phyloP scores from a whole-genome alignment of 345 rosid species.

The Murraya paniculata region DNA sequence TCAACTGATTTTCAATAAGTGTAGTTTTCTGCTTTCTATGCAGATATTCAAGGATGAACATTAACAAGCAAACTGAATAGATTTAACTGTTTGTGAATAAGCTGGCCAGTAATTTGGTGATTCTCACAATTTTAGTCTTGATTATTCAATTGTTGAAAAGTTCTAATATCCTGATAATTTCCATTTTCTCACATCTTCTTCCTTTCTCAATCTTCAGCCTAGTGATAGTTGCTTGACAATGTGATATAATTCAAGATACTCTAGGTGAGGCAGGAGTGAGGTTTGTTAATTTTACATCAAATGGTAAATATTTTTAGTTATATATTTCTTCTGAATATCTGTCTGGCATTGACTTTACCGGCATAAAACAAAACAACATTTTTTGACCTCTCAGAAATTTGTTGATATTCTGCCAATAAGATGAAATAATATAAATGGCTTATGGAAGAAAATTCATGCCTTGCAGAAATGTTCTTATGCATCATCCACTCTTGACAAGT shows the following conservation, averaged over 20 bases:
- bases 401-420: not conserved
- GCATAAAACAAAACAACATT: not conserved
- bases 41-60: conserved; percentile 10
- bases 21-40: not conserved
- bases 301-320: not conserved
- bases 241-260: not conserved
- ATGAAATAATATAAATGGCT: not conserved
- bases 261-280: not conserved
- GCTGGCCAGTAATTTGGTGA: not conserved
- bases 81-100: not conserved
- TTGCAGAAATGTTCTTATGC: not conserved
- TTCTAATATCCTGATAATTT: not conserved
- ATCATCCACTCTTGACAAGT: not conserved
- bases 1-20: not conserved
- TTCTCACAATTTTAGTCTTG: not conserved
- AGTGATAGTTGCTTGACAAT: not conserved
- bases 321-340: not conserved
- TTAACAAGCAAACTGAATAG: not conserved
- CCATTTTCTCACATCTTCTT: not conserved
- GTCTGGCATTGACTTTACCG: not conserved
- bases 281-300: not conserved
- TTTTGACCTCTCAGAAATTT: not conserved
- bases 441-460: not conserved
- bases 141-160: not conserved
- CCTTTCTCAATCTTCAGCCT: not conserved